A percentile compares a stretch with the other conserved stretches of the same genome.
Conservation (phyloP, 1,139 yeast genomes). For the Geotrichum restrictum region DNA sequence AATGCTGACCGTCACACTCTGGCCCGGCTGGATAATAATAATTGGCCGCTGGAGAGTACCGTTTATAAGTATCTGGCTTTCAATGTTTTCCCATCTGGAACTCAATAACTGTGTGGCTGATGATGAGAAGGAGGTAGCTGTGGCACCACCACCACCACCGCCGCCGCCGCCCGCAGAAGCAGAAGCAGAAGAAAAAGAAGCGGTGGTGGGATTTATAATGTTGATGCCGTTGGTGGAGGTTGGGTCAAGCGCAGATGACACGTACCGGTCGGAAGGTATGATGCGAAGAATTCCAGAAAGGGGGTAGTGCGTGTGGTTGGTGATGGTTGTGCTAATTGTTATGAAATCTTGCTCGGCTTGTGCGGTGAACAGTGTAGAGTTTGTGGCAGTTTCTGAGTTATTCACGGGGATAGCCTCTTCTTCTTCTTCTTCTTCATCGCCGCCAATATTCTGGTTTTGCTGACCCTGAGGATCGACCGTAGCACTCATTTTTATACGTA, state of each 20-base stretch:
- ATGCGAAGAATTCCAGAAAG: slow-evolving; percentile 63
- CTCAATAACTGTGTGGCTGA: neutral
- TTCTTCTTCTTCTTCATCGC: neutral
- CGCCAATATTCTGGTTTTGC: slow-evolving; percentile 6
- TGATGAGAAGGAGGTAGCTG: neutral
- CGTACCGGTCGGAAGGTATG: slow-evolving; percentile 49
- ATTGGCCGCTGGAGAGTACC: slow-evolving; percentile 62
- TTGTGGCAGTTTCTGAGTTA: neutral
- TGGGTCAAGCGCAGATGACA: slow-evolving; percentile 15
- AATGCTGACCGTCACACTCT: slow-evolving; percentile 42
- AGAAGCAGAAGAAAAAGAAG: neutral
- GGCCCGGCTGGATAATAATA: slow-evolving; percentile 45
- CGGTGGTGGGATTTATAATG: no score
- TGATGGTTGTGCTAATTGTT: slow-evolving; percentile 46
- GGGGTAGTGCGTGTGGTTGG: slow-evolving; percentile 42
- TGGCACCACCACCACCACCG: slow-evolving; percentile 6
- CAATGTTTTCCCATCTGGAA: slow-evolving; percentile 26
- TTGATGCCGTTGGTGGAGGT: slow-evolving; percentile 18
- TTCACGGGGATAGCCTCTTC: no score
- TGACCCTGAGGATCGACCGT: slow-evolving; percentile 17
- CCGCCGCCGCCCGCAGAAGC: neutral
- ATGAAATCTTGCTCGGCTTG: slow-evolving; percentile 46
- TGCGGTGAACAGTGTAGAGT: slow-evolving; percentile 9
- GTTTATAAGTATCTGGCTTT: slow-evolving; percentile 42
- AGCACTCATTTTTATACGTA: slow-evolving; percentile 41